These are phyloP conservation scores for Phytomonas francai DNA, from an alignment of 208 protist species.

Conservation along the genomic window DNA sequence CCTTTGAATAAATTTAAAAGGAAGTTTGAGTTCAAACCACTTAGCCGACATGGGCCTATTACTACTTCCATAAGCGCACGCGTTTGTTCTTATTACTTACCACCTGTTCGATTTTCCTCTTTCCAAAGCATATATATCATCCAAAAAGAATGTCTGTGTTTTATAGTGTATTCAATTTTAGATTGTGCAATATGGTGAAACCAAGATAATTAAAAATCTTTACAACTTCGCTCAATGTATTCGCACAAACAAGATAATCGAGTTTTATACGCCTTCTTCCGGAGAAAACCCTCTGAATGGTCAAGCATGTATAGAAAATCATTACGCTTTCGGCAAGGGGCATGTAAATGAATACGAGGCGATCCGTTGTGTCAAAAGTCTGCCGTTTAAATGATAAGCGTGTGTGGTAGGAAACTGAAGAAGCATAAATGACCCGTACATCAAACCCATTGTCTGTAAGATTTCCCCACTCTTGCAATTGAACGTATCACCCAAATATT, in stretches of 20 bases:
- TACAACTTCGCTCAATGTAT: conserved; percentile 26
- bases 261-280: conserved; percentile 63
- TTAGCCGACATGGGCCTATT: conserved; percentile 1
- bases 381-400: conserved; percentile 55
- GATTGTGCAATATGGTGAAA: conserved; percentile 30
- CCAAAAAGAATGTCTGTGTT: neutral
- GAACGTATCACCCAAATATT: conserved; percentile 11
- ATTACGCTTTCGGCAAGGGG: conserved; percentile 55
- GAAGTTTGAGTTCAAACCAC: neutral
- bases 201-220: conserved; percentile 12
- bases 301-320: conserved; percentile 48
- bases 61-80: conserved; percentile 44
- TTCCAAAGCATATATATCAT: conserved; percentile 15
- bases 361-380: conserved; percentile 51
- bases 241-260: conserved; percentile 48
- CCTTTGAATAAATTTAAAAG: conserved; percentile 9
- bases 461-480: conserved; percentile 61
- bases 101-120: conserved; percentile 61
- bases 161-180: conserved; percentile 35
- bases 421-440: conserved; percentile 74
- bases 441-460: conserved; percentile 42
- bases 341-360: conserved; percentile 24
- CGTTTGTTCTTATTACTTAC: conserved; percentile 84
- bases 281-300: conserved; percentile 41
- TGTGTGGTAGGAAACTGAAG: conserved; percentile 33